Percentiles rank a stretch among this genome's conserved stretches.
phyloP scores from a whole-genome alignment of 257 asterid species.

The Knoxia roxburghii region DNA sequence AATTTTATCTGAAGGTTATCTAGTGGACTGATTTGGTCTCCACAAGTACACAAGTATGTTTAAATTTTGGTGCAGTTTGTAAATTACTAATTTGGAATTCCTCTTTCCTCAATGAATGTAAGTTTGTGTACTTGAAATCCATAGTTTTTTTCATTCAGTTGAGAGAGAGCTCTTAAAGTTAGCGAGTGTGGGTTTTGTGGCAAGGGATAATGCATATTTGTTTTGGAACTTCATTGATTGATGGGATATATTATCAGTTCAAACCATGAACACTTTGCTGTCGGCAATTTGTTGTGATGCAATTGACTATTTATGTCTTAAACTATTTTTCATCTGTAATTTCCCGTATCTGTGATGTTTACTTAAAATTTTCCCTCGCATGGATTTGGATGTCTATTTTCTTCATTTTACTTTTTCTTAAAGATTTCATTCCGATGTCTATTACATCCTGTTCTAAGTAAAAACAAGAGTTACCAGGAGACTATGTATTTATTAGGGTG shows the following conservation, averaged over 20 bases:
- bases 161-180: background rate
- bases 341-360: background rate
- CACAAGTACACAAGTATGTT: background rate
- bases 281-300: background rate
- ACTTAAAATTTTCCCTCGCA: background rate
- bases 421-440: background rate
- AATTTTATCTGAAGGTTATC: background rate
- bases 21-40: background rate
- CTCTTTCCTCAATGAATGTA: background rate
- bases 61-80: background rate
- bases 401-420: background rate
- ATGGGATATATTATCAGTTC: background rate
- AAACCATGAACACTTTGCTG: background rate
- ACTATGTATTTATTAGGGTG: conserved; percentile 41
- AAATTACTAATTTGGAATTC: too few species aligned
- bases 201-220: background rate
- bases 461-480: background rate
- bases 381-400: background rate
- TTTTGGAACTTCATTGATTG: background rate
- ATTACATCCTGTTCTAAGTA: background rate
- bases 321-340: background rate
- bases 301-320: background rate
- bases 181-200: background rate
- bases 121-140: background rate
- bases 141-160: background rate